A percentile compares a stretch with the other conserved stretches of the same genome.
Conservation (phyloP, 495 filamentous ascomycete species). For the Lindgomyces ingoldianus region DNA sequence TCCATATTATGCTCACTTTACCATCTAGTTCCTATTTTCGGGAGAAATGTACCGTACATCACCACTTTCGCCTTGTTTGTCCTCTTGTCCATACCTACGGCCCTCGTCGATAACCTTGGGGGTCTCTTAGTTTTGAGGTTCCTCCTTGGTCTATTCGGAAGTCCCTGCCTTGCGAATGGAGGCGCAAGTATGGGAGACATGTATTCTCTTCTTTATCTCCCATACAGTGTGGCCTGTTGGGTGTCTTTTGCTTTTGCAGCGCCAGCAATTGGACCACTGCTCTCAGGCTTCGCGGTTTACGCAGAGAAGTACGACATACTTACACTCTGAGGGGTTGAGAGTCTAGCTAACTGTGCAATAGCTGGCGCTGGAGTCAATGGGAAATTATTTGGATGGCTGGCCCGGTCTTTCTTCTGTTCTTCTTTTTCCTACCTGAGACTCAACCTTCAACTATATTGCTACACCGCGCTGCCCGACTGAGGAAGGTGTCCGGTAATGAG, state of each 20-base stretch:
- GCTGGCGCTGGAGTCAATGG: constrained; percentile 44
- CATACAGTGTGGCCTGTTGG: constrained; percentile 53
- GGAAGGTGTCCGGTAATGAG: constrained; percentile 41
- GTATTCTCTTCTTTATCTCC: constrained; percentile 47
- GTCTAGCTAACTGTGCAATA: background rate
- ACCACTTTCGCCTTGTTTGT: constrained; percentile 41
- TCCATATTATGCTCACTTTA: background rate
- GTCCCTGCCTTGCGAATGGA: constrained; percentile 32
- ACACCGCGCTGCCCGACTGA: constrained; percentile 54
- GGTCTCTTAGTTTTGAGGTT: constrained; percentile 42
- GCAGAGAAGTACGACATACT: constrained; percentile 4
- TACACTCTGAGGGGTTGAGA: background rate
- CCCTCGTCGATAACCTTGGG: constrained; percentile 41
- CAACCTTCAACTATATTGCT: constrained; percentile 53
- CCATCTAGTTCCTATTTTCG: constrained; percentile 37
- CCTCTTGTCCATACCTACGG: constrained; percentile 36
- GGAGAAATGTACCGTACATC: constrained; percentile 43
- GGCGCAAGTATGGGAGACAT: constrained; percentile 35
- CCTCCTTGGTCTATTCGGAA: constrained; percentile 29
- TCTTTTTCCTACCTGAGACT: constrained; percentile 58
- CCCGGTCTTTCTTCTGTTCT: constrained; percentile 50
- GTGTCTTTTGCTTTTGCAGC: constrained; percentile 46
- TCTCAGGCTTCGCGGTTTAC: constrained; percentile 57
- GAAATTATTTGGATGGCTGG: constrained; percentile 50
- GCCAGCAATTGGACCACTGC: constrained; percentile 59